phyloP scores from a whole-genome alignment of 164 flowering plant species.

The Tetrastigma voinierianum region DNA sequence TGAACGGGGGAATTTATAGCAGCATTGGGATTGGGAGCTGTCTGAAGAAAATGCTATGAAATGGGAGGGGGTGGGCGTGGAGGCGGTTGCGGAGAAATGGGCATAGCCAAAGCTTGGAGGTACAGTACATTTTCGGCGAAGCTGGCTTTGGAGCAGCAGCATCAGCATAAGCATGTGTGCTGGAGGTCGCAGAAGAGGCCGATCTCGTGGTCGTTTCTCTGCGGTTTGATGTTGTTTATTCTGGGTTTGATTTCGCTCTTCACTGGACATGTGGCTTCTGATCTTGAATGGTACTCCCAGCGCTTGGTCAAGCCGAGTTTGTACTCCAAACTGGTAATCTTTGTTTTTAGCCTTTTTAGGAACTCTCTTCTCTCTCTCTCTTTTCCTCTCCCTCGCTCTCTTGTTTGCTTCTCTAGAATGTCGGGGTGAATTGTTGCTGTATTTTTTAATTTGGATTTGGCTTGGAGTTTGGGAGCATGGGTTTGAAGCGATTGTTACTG shows the following conservation, averaged over 20 bases:
- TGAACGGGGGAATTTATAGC: too few species aligned
- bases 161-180: slow-evolving; percentile 29
- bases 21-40: slow-evolving; percentile 4
- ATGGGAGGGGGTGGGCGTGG: slow-evolving; percentile 8
- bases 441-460: not conserved
- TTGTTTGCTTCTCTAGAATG: not conserved
- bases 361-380: too few species aligned
- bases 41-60: too few species aligned
- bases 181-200: slow-evolving; percentile 37
- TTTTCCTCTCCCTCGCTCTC: not conserved
- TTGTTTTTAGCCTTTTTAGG: not conserved
- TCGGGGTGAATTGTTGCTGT: not conserved
- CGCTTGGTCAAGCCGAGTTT: slow-evolving; percentile 42
- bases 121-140: slow-evolving; percentile 23
- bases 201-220: slow-evolving; percentile 54
- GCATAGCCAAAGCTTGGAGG: slow-evolving; percentile 29
- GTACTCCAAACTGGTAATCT: slow-evolving; percentile 37
- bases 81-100: slow-evolving; percentile 19
- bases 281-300: slow-evolving; percentile 86
- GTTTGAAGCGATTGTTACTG: too few species aligned
- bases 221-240: slow-evolving; percentile 73
- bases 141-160: slow-evolving; percentile 28
- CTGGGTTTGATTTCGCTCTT: slow-evolving; percentile 80
- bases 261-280: slow-evolving; percentile 74
- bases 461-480: too few species aligned